Conservation (phyloP, 192 early-diverging fungal species). For the Umbelopsis isabellina region DNA sequence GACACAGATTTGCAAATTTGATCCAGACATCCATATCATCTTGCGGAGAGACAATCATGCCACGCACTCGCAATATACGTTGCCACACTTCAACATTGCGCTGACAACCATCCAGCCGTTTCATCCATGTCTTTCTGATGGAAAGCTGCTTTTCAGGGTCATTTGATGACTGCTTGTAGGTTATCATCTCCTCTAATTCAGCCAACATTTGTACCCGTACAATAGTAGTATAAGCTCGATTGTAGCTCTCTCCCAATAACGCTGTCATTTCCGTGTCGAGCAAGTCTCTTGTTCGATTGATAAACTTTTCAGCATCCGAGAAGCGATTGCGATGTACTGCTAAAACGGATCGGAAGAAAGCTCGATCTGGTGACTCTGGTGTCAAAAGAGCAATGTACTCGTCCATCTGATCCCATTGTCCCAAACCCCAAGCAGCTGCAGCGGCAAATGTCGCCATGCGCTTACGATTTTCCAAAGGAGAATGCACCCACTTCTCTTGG, state of each 20-base stretch:
- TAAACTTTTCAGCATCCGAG: slow-evolving; percentile 70
- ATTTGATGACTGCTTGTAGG: slow-evolving; percentile 83
- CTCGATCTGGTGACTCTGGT: slow-evolving; percentile 76
- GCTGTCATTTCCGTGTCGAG: slow-evolving; percentile 87
- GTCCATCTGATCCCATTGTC: slow-evolving; percentile 88
- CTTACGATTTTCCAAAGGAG: slow-evolving; percentile 64
- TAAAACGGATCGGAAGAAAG: slow-evolving; percentile 88
- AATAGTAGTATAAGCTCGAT: slow-evolving; percentile 83
- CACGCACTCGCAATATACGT: slow-evolving; percentile 82
- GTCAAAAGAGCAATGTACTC: slow-evolving; percentile 85
- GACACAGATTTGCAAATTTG: slow-evolving; percentile 93
- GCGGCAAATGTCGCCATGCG: slow-evolving; percentile 87
- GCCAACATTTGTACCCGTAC: slow-evolving; percentile 97
- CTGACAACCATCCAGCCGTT: slow-evolving; percentile 84
- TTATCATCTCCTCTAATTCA: slow-evolving; percentile 95
- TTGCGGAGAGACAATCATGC: slow-evolving; percentile 86
- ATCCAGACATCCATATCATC: slow-evolving; percentile 96
- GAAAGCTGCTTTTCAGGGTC: slow-evolving; percentile 72
- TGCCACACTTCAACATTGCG: slow-evolving; percentile 97
- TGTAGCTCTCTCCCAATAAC: slow-evolving; percentile 91
- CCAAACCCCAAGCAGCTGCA: slow-evolving; percentile 90
- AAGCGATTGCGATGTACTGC: slow-evolving; percentile 81
- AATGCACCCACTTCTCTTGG: slow-evolving; percentile 75
- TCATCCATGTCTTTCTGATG: slow-evolving; percentile 89
- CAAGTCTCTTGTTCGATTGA: slow-evolving; percentile 79